Evolutionary conservation across 2,329 filamentous ascomycete species (phyloP), one percentile per base, ranked within the genome.

Genomic region (Penicillium occitanis): DNA sequence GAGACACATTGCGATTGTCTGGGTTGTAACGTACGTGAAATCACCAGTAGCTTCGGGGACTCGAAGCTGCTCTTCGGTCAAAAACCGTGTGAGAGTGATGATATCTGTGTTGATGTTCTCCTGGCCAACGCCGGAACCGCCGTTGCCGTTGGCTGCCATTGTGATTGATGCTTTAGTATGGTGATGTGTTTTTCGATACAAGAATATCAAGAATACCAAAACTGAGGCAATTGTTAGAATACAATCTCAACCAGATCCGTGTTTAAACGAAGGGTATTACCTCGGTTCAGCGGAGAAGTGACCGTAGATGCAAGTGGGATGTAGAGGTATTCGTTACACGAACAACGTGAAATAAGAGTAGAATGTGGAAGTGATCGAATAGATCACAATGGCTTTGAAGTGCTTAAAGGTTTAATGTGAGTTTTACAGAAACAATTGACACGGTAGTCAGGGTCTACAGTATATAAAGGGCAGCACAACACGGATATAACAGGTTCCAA

Each of bases 91-190:
- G 73, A 99, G 88, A 64, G 95, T 98, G 77, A 98, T 86, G 76
- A 99, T 98, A 80, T 97, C 88, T 69, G 92, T 96, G 85, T 98
- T 97, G 83, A 99, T 89, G 78, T 90, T 90, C 83, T 96, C 92
- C 72, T 81, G 76, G 67, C 84, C 85, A 42, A 84, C 83, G 66
- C 85, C 84, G 72, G 81, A 76, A 70, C 79, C 83, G 66, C 85
- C 84, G 72, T 81, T 76, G 70, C 78, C 81, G 71, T 75, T 79
- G 76, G 79, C 80, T 65, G 71, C 66, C 65, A 71, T 70, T 66
- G 76, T 73, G 79, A 82, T 82, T 74, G 69, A 65, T 66, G 30
- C 17, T 57, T 55, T 35, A n/a, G 11, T 53, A 57, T 57, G 33
- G 19, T 40, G 28, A 51, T 51, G 25, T 53, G 5, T 57, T 19